Percentiles rank a stretch among this genome's conserved stretches.
phyloP scores from a whole-genome alignment of 257 asterid species.

The Primulina eburnea region DNA sequence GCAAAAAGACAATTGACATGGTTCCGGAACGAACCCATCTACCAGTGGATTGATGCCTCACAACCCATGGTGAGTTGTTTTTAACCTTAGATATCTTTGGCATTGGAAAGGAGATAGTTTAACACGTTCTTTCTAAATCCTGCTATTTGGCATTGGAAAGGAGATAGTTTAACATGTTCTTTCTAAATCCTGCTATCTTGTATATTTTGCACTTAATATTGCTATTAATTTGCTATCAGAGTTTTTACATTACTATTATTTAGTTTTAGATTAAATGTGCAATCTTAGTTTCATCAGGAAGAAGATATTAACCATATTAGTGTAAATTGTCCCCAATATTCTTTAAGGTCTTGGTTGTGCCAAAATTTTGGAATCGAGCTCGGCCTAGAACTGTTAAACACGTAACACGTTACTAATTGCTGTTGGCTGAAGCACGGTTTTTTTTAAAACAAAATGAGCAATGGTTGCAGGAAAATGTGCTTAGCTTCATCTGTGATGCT shows the following conservation, averaged over 20 bases:
- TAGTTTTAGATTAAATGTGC: background rate
- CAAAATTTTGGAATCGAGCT: background rate
- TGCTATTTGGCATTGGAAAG: conserved; percentile 6
- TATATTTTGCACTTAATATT: background rate
- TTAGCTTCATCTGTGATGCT: conserved; percentile 62
- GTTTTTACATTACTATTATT: background rate
- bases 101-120: background rate
- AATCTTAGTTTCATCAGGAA: background rate
- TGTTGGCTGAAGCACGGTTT: conserved; percentile 1
- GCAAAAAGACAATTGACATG: conserved; percentile 96
- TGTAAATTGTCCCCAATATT: background rate
- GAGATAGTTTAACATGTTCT: background rate
- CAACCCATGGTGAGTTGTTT: conserved; percentile 64
- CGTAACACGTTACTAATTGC: background rate
- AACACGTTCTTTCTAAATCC: background rate
- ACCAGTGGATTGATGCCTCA: conserved; percentile 94
- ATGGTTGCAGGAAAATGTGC: conserved; percentile 61
- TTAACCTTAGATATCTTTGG: conserved; percentile 10
- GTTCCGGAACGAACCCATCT: conserved; percentile 93
- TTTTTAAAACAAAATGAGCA: conserved; percentile 9
- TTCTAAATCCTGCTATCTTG: conserved; percentile 4
- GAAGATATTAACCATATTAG: too few relatives aligned
- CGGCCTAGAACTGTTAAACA: background rate
- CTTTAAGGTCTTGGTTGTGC: background rate
- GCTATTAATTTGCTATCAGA: background rate